Base-by-base conservation (phyloP, 768 basidiomycete genomes). In the Trametes cubensis region DNA sequence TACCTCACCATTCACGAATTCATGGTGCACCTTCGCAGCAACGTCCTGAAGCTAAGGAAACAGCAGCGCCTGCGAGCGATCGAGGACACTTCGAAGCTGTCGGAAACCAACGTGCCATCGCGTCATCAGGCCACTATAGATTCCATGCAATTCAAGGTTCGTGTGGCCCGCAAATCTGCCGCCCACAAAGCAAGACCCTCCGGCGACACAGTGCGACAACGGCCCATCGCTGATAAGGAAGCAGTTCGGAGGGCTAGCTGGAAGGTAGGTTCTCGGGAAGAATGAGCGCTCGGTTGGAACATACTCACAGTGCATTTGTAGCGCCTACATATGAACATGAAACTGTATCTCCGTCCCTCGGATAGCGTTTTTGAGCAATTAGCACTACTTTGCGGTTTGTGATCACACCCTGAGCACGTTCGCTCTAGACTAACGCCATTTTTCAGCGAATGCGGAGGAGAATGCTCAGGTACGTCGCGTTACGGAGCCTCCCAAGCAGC, bases 21-120 rank as follows among this genome's bases (percentile, higher is more conserved):
- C 52, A 10, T 25, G 48, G 41, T 40, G 14, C 10, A 25, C 51
- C 54, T 17, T 30, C 30, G 6, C 54, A 82, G 79, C 30, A 81
- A 82, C 61, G 62, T 80, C 26, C 70, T 82, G 45, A 86, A 80
- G 74, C 66, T 82, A 40, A 74, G 74, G 60, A 83, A 81, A 63
- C 71, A 76, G 54, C 67, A 64, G 30, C 23, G 70, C 4, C 14
- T 17, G 15, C 18, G 14, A 10, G 40, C 49, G 11, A 55, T 49
- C 8, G 42, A 52, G 23, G 34, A 47, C 2, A 47, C 53, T 11
- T 46, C 55, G 18, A 15, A 46, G 21, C 46, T 56, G 4, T 15
- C 55, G 46, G 46, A 18, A 0, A 18, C 20, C 0, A n/a, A 39
- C 7, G 21, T 21, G 8, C 46, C 49, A 14, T 2, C 34, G 6